Evolutionary conservation across 768 basidiomycete species (phyloP), one percentile per base, ranked within the genome.

Genomic region (Psilocybe cubensis): DNA sequence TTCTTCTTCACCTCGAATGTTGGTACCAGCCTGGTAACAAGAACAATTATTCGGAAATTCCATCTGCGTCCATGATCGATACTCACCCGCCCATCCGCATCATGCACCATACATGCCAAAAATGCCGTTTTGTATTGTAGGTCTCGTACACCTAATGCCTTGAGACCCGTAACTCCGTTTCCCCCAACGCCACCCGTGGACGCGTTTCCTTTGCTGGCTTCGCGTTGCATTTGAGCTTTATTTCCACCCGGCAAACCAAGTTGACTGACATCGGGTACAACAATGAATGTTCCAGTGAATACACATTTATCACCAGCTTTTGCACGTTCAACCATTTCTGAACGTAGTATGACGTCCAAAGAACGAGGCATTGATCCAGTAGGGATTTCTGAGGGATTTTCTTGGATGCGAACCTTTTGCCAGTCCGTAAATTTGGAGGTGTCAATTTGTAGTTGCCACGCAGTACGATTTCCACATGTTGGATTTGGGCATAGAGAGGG

Each of bases 251-350:
- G 96, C 14, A 98, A 73, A 2, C 96, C 94, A 18, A 99, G 84
- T 71, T 97, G 96, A 61, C 94, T 91, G 48, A 98, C 96, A 74
- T 99, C 97, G 3, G 97, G 97, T 0, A 99, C 96, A 52, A 98
- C 96, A 65, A 98, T 96, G 75, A 99, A 98, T 0, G 94, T 92
- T 18, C 97, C 97, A 4, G 94, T 97, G 71, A 99, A 98, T 48
- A 96, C 91, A 70, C 94, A 97, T 73, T 97, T 98, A 74, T 99
- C 97, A 65, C 97, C 97, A 1, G 97, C 97, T 71, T 99, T 99
- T 11, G 96, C 96, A n/a, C 94, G 87, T 72, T 99, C 97, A 33
- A 99, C 97, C 63, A 98, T 84, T 68, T 98, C 97, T 3, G 89
- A 88, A 25, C 97, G 89, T 6, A 98, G 84, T 62, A 98, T 93